Evolutionary conservation across 192 early-diverging fungal species (phyloP).

Genomic region (Glomus cerebriforme): DNA sequence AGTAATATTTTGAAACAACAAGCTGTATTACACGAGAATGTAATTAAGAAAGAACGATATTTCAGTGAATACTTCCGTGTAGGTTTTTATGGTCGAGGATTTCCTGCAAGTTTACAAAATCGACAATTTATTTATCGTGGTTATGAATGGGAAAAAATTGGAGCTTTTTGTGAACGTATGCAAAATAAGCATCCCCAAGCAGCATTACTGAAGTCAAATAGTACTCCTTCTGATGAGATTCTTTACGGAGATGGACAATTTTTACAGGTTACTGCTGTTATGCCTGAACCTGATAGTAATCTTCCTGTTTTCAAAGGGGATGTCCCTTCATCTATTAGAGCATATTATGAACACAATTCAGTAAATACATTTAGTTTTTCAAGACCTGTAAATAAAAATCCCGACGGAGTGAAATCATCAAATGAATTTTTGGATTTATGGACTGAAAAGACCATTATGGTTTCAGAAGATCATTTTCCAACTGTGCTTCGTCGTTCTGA

Average conservation of each 20-base stretch:
- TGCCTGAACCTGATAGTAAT: constrained; percentile 55
- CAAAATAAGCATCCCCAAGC: constrained; percentile 66
- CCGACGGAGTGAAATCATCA: constrained; percentile 46
- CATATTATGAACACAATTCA: constrained; percentile 69
- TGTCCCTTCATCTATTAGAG: constrained; percentile 52
- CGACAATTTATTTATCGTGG: constrained; percentile 74
- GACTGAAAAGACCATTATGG: constrained; percentile 72
- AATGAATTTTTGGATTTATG: constrained; percentile 75
- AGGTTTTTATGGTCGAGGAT: constrained; percentile 68
- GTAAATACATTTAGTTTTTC: constrained; percentile 66
- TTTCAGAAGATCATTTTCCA: constrained; percentile 69
- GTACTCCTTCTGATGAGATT: constrained; percentile 49
- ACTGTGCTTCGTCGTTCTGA: constrained; percentile 57
- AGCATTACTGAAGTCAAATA: constrained; percentile 49
- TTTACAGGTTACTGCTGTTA: constrained; percentile 70
- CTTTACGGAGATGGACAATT: constrained; percentile 55
- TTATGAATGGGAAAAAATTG: constrained; percentile 74
- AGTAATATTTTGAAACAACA: constrained; percentile 57
- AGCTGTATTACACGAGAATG: constrained; percentile 53
- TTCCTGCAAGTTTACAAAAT: constrained; percentile 52
- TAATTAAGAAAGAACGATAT: constrained; percentile 53
- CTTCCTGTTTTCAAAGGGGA: constrained; percentile 36
- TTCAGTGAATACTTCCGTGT: constrained; percentile 72
- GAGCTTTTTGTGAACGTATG: constrained; percentile 69
- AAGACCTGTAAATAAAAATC: constrained; percentile 57